Conservation (phyloP, 495 filamentous ascomycete species). For the Penicillium crystallinum region DNA sequence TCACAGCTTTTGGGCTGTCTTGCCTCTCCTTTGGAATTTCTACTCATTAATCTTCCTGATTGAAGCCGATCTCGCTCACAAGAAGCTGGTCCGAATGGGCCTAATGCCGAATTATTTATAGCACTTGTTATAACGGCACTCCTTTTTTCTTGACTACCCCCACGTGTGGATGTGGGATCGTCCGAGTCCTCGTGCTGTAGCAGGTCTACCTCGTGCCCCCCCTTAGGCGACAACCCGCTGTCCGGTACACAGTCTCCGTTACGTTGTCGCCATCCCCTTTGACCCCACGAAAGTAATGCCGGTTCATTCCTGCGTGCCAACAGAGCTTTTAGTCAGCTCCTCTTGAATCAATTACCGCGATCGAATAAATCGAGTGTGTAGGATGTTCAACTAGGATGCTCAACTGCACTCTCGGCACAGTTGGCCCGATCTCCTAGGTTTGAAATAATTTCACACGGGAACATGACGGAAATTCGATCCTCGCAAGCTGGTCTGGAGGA, state of each 20-base stretch:
- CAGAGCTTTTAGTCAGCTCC: constrained; percentile 29
- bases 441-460: constrained; percentile 17
- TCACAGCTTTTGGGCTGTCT: neutral
- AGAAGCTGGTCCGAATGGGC: constrained; percentile 7
- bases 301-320: constrained; percentile 26
- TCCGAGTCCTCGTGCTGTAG: constrained; percentile 34
- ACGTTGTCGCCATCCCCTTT: constrained; percentile 3
- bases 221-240: constrained; percentile 19
- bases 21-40: constrained; percentile 16
- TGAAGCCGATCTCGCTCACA: constrained; percentile 16
- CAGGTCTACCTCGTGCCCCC: constrained; percentile 24
- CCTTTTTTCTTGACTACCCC: constrained; percentile 11
- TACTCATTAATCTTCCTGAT: constrained; percentile 10
- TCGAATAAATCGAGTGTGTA: neutral
- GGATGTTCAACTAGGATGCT: constrained; percentile 18
- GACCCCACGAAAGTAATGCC: constrained; percentile 33
- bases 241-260: constrained; percentile 31
- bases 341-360: constrained; percentile 17
- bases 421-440: constrained; percentile 16
- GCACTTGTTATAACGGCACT: constrained; percentile 13
- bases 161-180: constrained; percentile 20
- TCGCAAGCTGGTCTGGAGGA: constrained; percentile 32
- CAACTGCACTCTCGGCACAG: constrained; percentile 19
- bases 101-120: constrained; percentile 20
- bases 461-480: constrained; percentile 33